Percentiles rank a stretch among this genome's conserved stretches.
Evolutionary conservation across 768 basidiomycete species (phyloP).

Genomic region (Suillus clintonianus): DNA sequence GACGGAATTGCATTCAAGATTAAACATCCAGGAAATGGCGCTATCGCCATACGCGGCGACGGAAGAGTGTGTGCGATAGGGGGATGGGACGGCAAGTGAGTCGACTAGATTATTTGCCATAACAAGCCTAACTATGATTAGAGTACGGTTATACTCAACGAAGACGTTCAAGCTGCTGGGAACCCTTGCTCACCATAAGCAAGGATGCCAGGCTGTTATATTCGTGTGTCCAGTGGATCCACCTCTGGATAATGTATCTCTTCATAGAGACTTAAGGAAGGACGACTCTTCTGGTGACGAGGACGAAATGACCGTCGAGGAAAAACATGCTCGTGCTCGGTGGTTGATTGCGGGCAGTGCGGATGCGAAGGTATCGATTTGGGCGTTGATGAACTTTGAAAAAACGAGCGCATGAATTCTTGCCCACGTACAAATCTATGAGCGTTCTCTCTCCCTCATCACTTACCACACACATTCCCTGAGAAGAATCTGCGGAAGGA

Average conservation of each 20-base stretch:
- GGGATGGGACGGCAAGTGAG: conserved; percentile 94
- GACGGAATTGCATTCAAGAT: conserved; percentile 49
- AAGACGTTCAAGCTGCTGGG: conserved; percentile 82
- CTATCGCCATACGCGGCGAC: conserved; percentile 73
- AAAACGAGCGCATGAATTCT: conserved; percentile 18
- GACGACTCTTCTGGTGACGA: conserved; percentile 40
- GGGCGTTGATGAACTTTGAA: conserved; percentile 60
- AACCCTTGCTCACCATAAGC: conserved; percentile 80
- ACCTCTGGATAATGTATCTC: not conserved
- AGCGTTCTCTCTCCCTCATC: no score
- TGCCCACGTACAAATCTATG: no score
- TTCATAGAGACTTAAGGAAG: conserved; percentile 26
- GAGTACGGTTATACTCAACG: conserved; percentile 82
- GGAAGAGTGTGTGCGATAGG: conserved; percentile 84
- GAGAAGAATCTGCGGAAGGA: no score
- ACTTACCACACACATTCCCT: no score
- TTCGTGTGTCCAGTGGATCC: conserved; percentile 52
- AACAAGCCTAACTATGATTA: conserved; percentile 28
- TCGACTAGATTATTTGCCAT: conserved; percentile 5
- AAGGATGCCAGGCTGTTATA: conserved; percentile 68
- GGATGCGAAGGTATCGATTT: conserved; percentile 71
- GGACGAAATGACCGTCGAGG: conserved; percentile 50
- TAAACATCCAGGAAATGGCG: conserved; percentile 78
- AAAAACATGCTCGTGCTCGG: conserved; percentile 45
- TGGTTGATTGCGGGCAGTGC: conserved; percentile 71